Evolutionary conservation across 106 monocot genomes (phyloP).

Genomic region (Acanthochlamys bracteata): DNA sequence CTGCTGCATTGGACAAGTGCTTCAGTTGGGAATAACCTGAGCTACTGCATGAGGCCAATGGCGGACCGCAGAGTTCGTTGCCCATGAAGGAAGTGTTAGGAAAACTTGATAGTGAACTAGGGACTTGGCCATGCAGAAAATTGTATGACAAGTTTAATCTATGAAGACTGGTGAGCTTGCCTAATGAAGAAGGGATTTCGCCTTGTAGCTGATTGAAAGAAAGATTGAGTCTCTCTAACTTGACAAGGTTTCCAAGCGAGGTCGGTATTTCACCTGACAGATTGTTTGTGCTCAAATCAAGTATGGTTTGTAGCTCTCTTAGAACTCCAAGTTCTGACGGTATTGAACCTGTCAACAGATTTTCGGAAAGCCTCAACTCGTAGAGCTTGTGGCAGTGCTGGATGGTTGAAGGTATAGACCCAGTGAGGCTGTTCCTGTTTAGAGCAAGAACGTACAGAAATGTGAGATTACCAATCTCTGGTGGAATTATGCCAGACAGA

Average conservation of each 20-base stretch:
- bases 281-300: conserved; percentile 69
- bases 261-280: conserved; percentile 68
- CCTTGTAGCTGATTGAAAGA: conserved; percentile 72
- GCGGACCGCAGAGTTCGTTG: conserved; percentile 58
- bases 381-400: conserved; percentile 50
- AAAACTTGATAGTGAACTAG: conserved; percentile 40
- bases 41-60: conserved; percentile 27
- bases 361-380: conserved; percentile 62
- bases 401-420: conserved; percentile 52
- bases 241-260: conserved; percentile 57
- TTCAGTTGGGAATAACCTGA: neutral
- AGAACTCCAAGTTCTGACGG: conserved; percentile 57
- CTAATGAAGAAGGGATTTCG: conserved; percentile 46
- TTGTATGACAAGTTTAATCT: conserved; percentile 63
- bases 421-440: conserved; percentile 61
- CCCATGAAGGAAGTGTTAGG: conserved; percentile 41
- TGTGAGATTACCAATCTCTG: conserved; percentile 61
- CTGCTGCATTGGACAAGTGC: conserved; percentile 31
- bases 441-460: conserved; percentile 61
- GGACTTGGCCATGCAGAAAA: conserved; percentile 53
- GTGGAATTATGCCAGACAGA: conserved; percentile 67
- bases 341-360: conserved; percentile 53
- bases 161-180: conserved; percentile 61
- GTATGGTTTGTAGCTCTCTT: conserved; percentile 66
- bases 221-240: conserved; percentile 75